Conservation (phyloP, 352 stramenopile species). For the Thraustochytrium sp. region DNA sequence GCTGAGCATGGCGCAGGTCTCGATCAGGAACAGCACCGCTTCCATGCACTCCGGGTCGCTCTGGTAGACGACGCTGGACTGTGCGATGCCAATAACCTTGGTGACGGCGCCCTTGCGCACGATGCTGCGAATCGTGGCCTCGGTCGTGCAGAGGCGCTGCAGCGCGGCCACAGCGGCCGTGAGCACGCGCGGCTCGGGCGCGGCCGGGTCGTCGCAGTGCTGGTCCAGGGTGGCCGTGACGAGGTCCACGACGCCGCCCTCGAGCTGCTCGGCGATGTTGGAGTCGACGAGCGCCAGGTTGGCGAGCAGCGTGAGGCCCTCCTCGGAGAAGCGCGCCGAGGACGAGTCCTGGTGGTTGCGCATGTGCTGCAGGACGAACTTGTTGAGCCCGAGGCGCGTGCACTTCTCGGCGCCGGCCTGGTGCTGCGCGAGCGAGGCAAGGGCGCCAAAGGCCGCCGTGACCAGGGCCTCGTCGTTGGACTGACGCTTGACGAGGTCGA, state of each 20-base stretch:
- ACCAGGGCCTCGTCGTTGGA: conserved; percentile 8
- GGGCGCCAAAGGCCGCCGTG: conserved; percentile 25
- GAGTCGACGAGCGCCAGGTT: conserved; percentile 17
- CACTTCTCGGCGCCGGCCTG: not conserved
- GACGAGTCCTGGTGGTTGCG: conserved; percentile 26
- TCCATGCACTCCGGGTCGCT: conserved; percentile 43
- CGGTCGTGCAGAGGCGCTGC: conserved; percentile 8
- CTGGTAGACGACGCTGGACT: conserved; percentile 42
- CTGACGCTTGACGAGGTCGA: conserved; percentile 44
- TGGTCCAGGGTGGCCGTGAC: conserved; percentile 37
- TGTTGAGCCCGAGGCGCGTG: not conserved
- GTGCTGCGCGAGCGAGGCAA: conserved; percentile 32
- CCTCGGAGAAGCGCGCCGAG: conserved; percentile 17
- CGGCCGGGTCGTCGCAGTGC: conserved; percentile 41
- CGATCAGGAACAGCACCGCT: conserved; percentile 32
- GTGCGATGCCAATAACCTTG: conserved; percentile 29
- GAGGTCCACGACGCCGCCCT: conserved; percentile 31
- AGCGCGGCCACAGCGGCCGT: conserved; percentile 5
- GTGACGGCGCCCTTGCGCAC: conserved; percentile 30
- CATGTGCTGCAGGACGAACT: not conserved
- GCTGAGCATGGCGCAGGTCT: conserved; percentile 17
- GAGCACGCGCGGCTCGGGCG: conserved; percentile 40
- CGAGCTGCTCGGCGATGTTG: conserved; percentile 20
- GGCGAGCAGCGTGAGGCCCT: conserved; percentile 2
- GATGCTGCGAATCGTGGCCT: not conserved